Percentiles rank a stretch among this genome's conserved stretches.
Evolutionary conservation across 441 rosid species (phyloP).

Genomic region (Gossypium schwendimanii): DNA sequence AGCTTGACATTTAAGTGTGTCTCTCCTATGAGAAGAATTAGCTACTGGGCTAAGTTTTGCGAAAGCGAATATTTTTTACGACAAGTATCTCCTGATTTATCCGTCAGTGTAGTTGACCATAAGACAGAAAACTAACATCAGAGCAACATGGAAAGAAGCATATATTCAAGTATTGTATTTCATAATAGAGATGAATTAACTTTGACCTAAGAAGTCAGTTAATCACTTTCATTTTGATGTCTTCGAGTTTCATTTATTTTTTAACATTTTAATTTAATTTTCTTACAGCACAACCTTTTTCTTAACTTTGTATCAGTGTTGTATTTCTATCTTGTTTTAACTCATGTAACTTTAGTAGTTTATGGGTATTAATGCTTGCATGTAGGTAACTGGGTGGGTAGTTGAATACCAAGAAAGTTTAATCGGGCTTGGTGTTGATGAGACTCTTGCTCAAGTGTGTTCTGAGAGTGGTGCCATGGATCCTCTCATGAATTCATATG

Average conservation of each 20-base stretch:
- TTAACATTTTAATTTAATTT: background rate
- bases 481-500: slow-evolving; percentile 96
- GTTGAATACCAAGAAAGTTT: slow-evolving; percentile 96
- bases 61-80: background rate
- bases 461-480: slow-evolving; percentile 99
- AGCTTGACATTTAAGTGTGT: background rate
- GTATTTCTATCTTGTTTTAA: slow-evolving; percentile 10
- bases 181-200: background rate
- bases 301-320: background rate
- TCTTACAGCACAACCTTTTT: background rate
- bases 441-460: slow-evolving; percentile 96
- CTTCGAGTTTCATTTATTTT: background rate
- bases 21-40: background rate
- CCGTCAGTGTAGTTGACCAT: background rate
- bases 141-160: background rate
- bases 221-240: background rate
- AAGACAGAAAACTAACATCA: background rate
- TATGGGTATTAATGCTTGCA: slow-evolving; percentile 25
- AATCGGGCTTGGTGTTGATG: slow-evolving; percentile 98
- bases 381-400: slow-evolving; percentile 96
- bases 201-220: background rate
- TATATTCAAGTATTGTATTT: background rate
- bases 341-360: slow-evolving; percentile 15
- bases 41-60: background rate
- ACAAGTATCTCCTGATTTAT: background rate